Evolutionary conservation across 2,329 filamentous ascomycete genomes (phyloP).

Genomic region (Trichophyton mentagrophytes): DNA sequence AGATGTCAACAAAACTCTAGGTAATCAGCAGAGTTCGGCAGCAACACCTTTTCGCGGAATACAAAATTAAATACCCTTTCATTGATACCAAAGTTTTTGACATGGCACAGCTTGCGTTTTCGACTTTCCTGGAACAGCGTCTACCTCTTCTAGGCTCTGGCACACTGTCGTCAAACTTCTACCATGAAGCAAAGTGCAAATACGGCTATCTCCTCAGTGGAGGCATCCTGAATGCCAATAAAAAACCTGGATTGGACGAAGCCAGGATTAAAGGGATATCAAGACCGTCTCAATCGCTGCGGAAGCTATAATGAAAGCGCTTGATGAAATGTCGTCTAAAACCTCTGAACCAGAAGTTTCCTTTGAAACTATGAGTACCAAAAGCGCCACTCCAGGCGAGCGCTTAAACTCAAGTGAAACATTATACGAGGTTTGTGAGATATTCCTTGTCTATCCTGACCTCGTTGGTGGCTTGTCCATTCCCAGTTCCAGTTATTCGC

Average conservation of each 20-base stretch:
- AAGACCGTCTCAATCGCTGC: conserved; percentile 46
- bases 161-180: conserved; percentile 36
- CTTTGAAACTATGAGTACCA: too few species aligned
- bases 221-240: conserved; percentile 41
- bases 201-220: conserved; percentile 45
- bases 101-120: conserved; percentile 40
- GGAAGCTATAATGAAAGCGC: conserved; percentile 21
- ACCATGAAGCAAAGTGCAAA: conserved; percentile 32
- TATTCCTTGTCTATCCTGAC: neutral
- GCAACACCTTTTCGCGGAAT: conserved; percentile 62
- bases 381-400: neutral
- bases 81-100: conserved; percentile 35
- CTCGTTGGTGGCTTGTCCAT: neutral
- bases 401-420: neutral
- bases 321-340: conserved; percentile 29
- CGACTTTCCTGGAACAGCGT: conserved; percentile 55
- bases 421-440: neutral
- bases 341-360: conserved; percentile 13
- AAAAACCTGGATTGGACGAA: conserved; percentile 57
- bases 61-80: conserved; percentile 42
- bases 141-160: conserved; percentile 38
- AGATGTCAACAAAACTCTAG: conserved; percentile 21
- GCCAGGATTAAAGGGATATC: conserved; percentile 86
- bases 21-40: conserved; percentile 57
- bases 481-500: conserved; percentile 17